A percentile compares a stretch with the other conserved stretches of the same genome.
phyloP scores from a whole-genome alignment of 2,329 filamentous ascomycete genomes.

The Neopestalotiopsis sp. region DNA sequence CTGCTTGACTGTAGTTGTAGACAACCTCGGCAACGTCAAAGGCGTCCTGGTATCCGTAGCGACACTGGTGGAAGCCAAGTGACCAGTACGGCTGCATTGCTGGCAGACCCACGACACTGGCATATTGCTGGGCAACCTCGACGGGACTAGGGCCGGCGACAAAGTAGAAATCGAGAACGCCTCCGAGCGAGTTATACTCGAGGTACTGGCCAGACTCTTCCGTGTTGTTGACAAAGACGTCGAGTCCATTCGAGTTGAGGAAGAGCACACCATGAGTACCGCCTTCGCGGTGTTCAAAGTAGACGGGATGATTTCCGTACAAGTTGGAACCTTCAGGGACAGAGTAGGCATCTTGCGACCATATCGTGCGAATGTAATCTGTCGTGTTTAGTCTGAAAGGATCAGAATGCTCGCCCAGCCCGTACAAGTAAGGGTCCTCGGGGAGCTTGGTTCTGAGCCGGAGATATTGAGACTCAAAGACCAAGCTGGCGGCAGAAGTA shows the following conservation, averaged over 20 bases:
- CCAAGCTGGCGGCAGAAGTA: constrained; percentile 67
- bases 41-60: constrained; percentile 68
- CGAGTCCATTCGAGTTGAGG: constrained; percentile 78
- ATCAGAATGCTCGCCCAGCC: constrained; percentile 79
- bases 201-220: constrained; percentile 68
- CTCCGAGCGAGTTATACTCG: constrained; percentile 81
- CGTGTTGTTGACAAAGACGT: constrained; percentile 74
- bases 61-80: constrained; percentile 52
- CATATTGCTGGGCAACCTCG: constrained; percentile 65
- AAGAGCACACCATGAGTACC: constrained; percentile 71
- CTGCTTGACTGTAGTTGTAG: constrained; percentile 68
- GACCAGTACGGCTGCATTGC: constrained; percentile 70
- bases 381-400: constrained; percentile 71
- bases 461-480: constrained; percentile 82
- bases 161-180: constrained; percentile 76
- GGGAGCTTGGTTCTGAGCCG: constrained; percentile 75
- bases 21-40: constrained; percentile 71
- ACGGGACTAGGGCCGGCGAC: constrained; percentile 63
- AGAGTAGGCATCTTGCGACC: constrained; percentile 70
- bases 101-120: constrained; percentile 60
- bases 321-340: constrained; percentile 68
- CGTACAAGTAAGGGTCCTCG: constrained; percentile 73
- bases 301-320: constrained; percentile 78
- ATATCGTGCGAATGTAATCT: constrained; percentile 73
- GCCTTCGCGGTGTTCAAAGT: constrained; percentile 70